Percentiles rank a stretch among this genome's conserved stretches.
phyloP scores from a whole-genome alignment of 148 eudicot species.

The Rhododendron simsii region DNA sequence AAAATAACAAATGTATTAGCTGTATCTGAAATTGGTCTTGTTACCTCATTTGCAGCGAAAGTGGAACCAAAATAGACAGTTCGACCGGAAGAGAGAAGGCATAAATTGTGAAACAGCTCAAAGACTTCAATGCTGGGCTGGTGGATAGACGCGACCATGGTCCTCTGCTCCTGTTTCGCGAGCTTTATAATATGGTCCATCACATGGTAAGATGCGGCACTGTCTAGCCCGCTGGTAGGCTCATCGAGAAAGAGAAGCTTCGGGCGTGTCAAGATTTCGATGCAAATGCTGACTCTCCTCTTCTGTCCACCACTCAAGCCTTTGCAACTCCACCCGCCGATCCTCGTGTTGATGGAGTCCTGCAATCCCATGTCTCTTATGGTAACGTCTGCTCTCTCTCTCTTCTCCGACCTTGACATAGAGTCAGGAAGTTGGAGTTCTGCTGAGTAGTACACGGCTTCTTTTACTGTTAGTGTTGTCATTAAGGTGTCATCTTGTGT shows the following conservation, averaged over 20 bases:
- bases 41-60: conserved; percentile 30
- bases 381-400: conserved; percentile 44
- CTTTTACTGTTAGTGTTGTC: conserved; percentile 58
- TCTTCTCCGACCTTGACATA: conserved; percentile 48
- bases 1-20: too few relatives aligned
- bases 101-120: conserved; percentile 31
- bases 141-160: conserved; percentile 41
- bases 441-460: conserved; percentile 74
- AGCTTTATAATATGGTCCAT: conserved; percentile 35
- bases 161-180: conserved; percentile 26
- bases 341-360: conserved; percentile 38
- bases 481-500: conserved; percentile 67
- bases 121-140: conserved; percentile 33
- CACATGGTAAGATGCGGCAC: conserved; percentile 47
- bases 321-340: conserved; percentile 36
- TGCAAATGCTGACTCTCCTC: conserved; percentile 46
- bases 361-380: conserved; percentile 75
- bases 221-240: conserved; percentile 55
- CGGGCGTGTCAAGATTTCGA: conserved; percentile 40
- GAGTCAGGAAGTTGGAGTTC: conserved; percentile 60
- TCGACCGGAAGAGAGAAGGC: conserved; percentile 40
- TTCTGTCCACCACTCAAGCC: conserved; percentile 48
- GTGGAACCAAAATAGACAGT: conserved; percentile 34
- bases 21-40: too few relatives aligned
- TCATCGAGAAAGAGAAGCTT: conserved; percentile 50